Conservation (phyloP, 805 yeast species). For the Saturnispora bothae region DNA sequence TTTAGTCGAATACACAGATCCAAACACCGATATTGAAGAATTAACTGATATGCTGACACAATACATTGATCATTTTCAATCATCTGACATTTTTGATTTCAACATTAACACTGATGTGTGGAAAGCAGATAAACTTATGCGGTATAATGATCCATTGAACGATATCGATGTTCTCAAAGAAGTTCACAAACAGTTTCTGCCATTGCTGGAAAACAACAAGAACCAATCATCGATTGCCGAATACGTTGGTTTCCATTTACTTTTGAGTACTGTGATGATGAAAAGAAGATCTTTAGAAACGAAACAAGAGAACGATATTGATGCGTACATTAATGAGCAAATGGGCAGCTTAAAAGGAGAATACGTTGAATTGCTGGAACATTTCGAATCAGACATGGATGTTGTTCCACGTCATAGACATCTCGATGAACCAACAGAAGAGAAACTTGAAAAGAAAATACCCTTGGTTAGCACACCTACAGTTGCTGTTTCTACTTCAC, state of each 20-base stretch:
- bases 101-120: neutral
- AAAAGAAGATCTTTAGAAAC: constrained; percentile 1
- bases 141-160: constrained; percentile 1
- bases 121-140: constrained; percentile 3
- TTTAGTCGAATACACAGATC: neutral
- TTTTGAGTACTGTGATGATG: constrained; percentile 6
- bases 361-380: constrained; percentile 6
- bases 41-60: constrained; percentile 6
- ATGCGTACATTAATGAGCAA: constrained; percentile 1
- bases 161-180: constrained; percentile 4
- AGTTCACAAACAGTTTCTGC: neutral
- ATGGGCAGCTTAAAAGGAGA: constrained; percentile 4
- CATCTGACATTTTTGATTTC: constrained; percentile 6
- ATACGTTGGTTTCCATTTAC: constrained; percentile 8
- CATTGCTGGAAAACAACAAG: neutral
- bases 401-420: too few relatives aligned
- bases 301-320: neutral
- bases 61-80: constrained; percentile 6
- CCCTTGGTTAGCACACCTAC: too few relatives aligned
- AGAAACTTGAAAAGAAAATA: too few relatives aligned
- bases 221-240: neutral
- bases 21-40: neutral
- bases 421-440: too few relatives aligned
- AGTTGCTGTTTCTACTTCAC: too few relatives aligned
- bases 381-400: constrained; percentile 12